Evolutionary conservation across 495 filamentous ascomycete species (phyloP).

Genomic region (Xylaria nigripes): DNA sequence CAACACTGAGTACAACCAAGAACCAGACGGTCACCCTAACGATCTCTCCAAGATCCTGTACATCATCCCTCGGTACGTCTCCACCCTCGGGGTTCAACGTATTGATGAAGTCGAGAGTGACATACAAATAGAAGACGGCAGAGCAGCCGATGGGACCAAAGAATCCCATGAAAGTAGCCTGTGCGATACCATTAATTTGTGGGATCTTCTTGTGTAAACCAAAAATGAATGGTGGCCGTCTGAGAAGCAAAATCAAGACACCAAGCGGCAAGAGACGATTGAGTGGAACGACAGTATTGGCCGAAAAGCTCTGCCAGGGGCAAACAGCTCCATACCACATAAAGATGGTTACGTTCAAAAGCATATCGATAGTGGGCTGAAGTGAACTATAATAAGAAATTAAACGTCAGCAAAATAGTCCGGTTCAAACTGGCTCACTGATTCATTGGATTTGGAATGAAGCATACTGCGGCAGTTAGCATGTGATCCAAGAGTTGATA

Average conservation of each 20-base stretch:
- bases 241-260: slow-evolving; percentile 69
- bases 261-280: slow-evolving; percentile 71
- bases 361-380: slow-evolving; percentile 81
- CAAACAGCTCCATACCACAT: slow-evolving; percentile 84
- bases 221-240: slow-evolving; percentile 70
- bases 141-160: slow-evolving; percentile 94
- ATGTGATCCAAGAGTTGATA: background rate
- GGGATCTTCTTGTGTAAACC: slow-evolving; percentile 66
- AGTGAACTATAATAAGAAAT: slow-evolving; percentile 41
- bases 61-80: slow-evolving; percentile 57
- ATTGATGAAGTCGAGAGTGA: slow-evolving; percentile 61
- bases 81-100: slow-evolving; percentile 44
- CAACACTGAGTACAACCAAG: slow-evolving; percentile 75
- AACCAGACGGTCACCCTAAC: slow-evolving; percentile 79
- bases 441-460: background rate
- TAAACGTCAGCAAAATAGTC: background rate
- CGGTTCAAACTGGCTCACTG: background rate
- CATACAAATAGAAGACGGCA: slow-evolving; percentile 82
- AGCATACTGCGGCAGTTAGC: slow-evolving; percentile 5
- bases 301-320: slow-evolving; percentile 64
- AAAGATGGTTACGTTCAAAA: slow-evolving; percentile 73
- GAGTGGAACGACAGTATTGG: slow-evolving; percentile 65
- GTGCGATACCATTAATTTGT: slow-evolving; percentile 54
- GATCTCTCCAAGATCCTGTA: slow-evolving; percentile 51
- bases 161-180: slow-evolving; percentile 82